A percentile compares a stretch with the other conserved stretches of the same genome.
These are phyloP conservation scores for Nannochloropsis gaditana DNA, from an alignment of 108 stramenopile genomes.

Conservation along the genomic window DNA sequence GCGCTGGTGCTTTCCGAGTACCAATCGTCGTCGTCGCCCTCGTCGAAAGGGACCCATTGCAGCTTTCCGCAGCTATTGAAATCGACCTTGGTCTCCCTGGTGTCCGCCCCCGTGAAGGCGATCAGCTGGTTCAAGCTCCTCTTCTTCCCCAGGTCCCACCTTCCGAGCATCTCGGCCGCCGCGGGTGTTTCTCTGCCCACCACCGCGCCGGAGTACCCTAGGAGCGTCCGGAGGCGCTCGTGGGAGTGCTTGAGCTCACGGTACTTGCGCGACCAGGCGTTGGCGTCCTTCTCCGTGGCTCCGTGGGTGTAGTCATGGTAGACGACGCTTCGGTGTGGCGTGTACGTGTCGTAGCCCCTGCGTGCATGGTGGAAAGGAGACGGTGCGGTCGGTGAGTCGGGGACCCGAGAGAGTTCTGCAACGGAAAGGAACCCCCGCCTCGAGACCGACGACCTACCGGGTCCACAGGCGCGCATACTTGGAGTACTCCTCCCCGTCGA, in stretches of 20 bases:
- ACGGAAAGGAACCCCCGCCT: no score
- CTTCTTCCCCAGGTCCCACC: constrained; percentile 65
- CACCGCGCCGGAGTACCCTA: constrained; percentile 61
- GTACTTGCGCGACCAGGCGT: background rate
- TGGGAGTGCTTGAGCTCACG: constrained; percentile 30
- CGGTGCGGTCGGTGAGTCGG: no score
- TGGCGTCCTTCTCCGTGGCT: constrained; percentile 50
- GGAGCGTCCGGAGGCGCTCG: constrained; percentile 58
- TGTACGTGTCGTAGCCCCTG: constrained; percentile 79
- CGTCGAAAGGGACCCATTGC: constrained; percentile 65
- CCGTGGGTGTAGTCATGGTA: constrained; percentile 73
- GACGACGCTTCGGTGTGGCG: constrained; percentile 66
- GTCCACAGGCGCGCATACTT: constrained; percentile 79
- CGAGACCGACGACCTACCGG: background rate
- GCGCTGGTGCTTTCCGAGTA: background rate
- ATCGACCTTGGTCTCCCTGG: constrained; percentile 53
- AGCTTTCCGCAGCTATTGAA: constrained; percentile 71
- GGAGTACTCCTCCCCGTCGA: constrained; percentile 81
- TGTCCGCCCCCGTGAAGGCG: constrained; percentile 68
- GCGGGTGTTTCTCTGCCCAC: background rate
- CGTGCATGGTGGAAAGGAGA: background rate
- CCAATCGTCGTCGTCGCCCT: constrained; percentile 3
- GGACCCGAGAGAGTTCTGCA: no score
- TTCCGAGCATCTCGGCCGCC: constrained; percentile 25
- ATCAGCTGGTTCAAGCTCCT: constrained; percentile 66